Evolutionary conservation across 2,329 filamentous ascomycete genomes (phyloP), one percentile per base, ranked within the genome.

Genomic region (Claviceps humidiphila): DNA sequence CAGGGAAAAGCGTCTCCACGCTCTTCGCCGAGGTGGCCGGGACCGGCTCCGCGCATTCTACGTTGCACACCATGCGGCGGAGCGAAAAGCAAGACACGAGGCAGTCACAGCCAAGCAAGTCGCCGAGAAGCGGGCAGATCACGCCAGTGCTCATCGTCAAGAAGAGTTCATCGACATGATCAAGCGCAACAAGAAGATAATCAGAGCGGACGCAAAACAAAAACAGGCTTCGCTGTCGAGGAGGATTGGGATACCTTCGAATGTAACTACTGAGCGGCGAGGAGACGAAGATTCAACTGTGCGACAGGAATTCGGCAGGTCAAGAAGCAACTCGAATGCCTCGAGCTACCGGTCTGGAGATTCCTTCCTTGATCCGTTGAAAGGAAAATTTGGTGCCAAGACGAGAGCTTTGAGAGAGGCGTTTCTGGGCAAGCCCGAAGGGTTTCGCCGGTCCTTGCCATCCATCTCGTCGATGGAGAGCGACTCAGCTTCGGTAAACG

Each of bases 21-120:
- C 69, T n/a, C 70, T 79, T 22, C 74, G 78, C 7, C 70, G 69
- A 37, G 69, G 72, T 42, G 76, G 74, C 20, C 72, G 75, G 49
- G 75, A 78, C 42, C 71, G 75, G 55, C 69, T 75, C 56, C 71
- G 70, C 30, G 63, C 67, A 2, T 78, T 74, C 59, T 70, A 71
- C 34, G 65, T 68, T 26, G 65, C 66, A 3, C 69, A 69, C 51
- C 62, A 64, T 38, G 62, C 57, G 17, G 66, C 62, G 30, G 60
- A 65, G 26, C 58, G 61, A 5, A 62, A 61, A 17, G 64, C 63
- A 6, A 64, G 66, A 40, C 68, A 70, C 47, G 64, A 69, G 53
- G 62, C 66, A 8, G 60, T 61, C 45, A 63, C 66, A 8, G 60
- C 61, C 46, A 57, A 58, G 39, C 57, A 54, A 51, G 58, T 56